A percentile compares a stretch with the other conserved stretches of the same genome.
phyloP scores from a whole-genome alignment of 139 green algal genomes.

The Picochlorum sp. region DNA sequence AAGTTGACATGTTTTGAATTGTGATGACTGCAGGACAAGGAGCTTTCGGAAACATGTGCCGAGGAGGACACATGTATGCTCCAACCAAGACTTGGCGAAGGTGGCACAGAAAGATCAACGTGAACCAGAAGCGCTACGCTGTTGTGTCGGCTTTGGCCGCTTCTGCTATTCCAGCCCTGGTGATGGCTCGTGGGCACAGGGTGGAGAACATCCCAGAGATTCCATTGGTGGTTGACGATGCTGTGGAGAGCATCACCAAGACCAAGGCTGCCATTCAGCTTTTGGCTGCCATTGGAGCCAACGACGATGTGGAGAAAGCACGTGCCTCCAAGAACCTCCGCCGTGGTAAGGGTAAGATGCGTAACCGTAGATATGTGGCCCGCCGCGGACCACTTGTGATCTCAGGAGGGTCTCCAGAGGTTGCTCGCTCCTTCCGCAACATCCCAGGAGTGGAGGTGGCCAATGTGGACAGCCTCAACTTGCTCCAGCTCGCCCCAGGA shows the following conservation, averaged over 20 bases:
- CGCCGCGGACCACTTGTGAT: conserved; percentile 93
- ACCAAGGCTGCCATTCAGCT: conserved; percentile 83
- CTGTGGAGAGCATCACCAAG: conserved; percentile 79
- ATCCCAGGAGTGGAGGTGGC: conserved; percentile 88
- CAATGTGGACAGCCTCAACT: conserved; percentile 84
- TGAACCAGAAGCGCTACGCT: conserved; percentile 92
- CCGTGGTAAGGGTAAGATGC: conserved; percentile 95
- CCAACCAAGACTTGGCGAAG: conserved; percentile 94
- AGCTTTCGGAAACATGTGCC: conserved; percentile 99
- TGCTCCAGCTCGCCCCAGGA: conserved; percentile 95
- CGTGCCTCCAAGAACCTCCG: conserved; percentile 32
- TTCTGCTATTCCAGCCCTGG: conserved; percentile 85
- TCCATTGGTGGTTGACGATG: conserved; percentile 88
- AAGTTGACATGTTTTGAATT: neutral
- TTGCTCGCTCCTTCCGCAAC: conserved; percentile 91
- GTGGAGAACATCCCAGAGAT: conserved; percentile 93
- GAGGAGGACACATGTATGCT: conserved; percentile 96
- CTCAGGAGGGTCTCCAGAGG: conserved; percentile 73
- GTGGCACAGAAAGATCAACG: conserved; percentile 98
- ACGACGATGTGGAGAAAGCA: conserved; percentile 84
- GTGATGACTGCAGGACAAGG: conserved; percentile 66
- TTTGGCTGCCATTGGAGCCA: conserved; percentile 77
- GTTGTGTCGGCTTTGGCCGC: conserved; percentile 91
- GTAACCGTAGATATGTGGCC: conserved; percentile 90
- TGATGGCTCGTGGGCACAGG: conserved; percentile 92